A percentile compares a stretch with the other conserved stretches of the same genome.
Conservation (phyloP, 495 filamentous ascomycete genomes). For the Neurospora tetraspora region DNA sequence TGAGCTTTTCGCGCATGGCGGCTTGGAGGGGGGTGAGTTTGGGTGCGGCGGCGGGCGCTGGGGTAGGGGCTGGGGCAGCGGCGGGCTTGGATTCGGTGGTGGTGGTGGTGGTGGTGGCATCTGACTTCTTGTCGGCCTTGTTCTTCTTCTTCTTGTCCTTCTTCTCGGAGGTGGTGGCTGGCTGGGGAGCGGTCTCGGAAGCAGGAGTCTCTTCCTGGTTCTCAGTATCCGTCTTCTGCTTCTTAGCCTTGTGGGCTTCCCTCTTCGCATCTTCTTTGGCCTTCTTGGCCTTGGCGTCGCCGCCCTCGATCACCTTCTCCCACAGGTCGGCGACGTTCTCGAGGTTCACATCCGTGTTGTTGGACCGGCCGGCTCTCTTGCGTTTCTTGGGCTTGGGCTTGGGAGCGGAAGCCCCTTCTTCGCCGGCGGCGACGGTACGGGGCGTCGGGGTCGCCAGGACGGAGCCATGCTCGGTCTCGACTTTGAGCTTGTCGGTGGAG, state of each 20-base stretch:
- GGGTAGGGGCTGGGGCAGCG: slow-evolving; percentile 9
- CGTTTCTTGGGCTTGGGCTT: slow-evolving; percentile 38
- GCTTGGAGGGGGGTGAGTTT: slow-evolving; percentile 85
- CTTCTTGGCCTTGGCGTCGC: slow-evolving; percentile 19
- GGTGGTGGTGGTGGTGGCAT: not conserved
- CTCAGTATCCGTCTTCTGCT: slow-evolving; percentile 18
- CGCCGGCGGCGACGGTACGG: not conserved
- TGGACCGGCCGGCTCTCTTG: slow-evolving; percentile 42
- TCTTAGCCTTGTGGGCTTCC: slow-evolving; percentile 33
- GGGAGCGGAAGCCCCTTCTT: slow-evolving; percentile 21
- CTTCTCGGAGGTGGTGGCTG: slow-evolving; percentile 15
- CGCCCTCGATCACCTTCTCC: slow-evolving; percentile 61
- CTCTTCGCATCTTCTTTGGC: slow-evolving; percentile 23
- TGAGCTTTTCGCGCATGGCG: slow-evolving; percentile 85
- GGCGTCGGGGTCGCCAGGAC: not conserved
- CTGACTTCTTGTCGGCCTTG: slow-evolving; percentile 21
- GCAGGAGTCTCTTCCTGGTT: slow-evolving; percentile 1
- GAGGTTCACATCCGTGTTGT: slow-evolving; percentile 46
- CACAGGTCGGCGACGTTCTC: slow-evolving; percentile 69
- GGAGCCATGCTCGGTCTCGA: slow-evolving; percentile 42
- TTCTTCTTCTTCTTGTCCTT: slow-evolving; percentile 29
- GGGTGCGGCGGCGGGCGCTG: slow-evolving; percentile 20
- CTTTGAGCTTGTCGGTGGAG: slow-evolving; percentile 55
- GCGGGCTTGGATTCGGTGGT: not conserved
- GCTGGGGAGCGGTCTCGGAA: not conserved